Evolutionary conservation across 2,329 filamentous ascomycete species (phyloP).

Genomic region (Graphilbum fragrans): DNA sequence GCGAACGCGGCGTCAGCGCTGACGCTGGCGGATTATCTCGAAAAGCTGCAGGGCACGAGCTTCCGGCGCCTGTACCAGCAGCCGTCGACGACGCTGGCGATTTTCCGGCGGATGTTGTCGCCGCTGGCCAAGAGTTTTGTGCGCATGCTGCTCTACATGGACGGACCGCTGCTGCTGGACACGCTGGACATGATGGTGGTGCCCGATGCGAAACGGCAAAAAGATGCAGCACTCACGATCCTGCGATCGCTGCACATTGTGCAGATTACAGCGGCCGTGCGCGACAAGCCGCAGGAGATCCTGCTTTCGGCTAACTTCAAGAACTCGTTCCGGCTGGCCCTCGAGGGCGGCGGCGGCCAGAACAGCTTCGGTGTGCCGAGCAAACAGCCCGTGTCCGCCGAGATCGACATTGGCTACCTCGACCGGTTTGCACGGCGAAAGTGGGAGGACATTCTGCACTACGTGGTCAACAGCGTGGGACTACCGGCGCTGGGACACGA

Average conservation of each 20-base stretch:
- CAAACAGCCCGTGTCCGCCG: conserved; percentile 44
- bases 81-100: conserved; percentile 86
- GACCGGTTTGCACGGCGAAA: conserved; percentile 78
- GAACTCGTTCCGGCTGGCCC: conserved; percentile 68
- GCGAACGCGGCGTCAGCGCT: conserved; percentile 33
- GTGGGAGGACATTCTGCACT: conserved; percentile 95
- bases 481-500: conserved; percentile 28
- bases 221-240: conserved; percentile 72
- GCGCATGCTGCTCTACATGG: conserved; percentile 89
- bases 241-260: conserved; percentile 82
- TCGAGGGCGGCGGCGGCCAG: conserved; percentile 77
- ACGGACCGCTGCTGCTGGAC: conserved; percentile 61
- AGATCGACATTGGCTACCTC: conserved; percentile 59
- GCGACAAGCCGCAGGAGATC: conserved; percentile 57
- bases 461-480: conserved; percentile 73
- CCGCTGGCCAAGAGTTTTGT: conserved; percentile 91
- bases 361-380: conserved; percentile 87
- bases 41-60: conserved; percentile 78
- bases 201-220: conserved; percentile 51
- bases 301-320: conserved; percentile 73
- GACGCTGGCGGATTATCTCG: conserved; percentile 76
- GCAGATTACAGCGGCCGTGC: conserved; percentile 46
- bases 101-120: conserved; percentile 94
- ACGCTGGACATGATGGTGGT: conserved; percentile 83
- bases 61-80: conserved; percentile 91